Evolutionary conservation across 108 stramenopile genomes (phyloP).

Genomic region (Cyclotella atomus): DNA sequence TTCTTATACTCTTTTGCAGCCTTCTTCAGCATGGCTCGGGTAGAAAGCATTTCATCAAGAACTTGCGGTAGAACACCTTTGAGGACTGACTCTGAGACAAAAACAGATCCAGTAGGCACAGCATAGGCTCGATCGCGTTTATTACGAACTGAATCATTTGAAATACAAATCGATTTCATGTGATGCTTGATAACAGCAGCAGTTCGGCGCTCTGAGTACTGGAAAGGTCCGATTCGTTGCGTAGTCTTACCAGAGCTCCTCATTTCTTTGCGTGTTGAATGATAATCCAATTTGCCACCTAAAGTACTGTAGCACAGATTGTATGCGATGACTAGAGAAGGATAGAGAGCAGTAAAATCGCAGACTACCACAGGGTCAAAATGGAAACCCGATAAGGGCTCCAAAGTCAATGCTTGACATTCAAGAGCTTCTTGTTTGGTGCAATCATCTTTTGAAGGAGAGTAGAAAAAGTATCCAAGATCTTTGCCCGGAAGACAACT

Average conservation of each 20-base stretch:
- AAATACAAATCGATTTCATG: constrained; percentile 59
- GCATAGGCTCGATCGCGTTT: constrained; percentile 69
- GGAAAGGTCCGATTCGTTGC: constrained; percentile 56
- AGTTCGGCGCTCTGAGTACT: constrained; percentile 71
- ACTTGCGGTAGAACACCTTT: constrained; percentile 96
- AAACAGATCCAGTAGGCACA: constrained; percentile 92
- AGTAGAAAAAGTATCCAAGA: constrained; percentile 81
- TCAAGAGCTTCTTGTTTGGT: constrained; percentile 87
- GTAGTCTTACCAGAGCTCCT: constrained; percentile 34
- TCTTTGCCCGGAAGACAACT: constrained; percentile 11
- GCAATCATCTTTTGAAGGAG: constrained; percentile 80
- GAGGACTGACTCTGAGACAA: constrained; percentile 81
- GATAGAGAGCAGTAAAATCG: constrained; percentile 97
- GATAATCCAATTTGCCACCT: constrained; percentile 88
- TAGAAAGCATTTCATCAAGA: constrained; percentile 95
- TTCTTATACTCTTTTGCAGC: constrained; percentile 91
- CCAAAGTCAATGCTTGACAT: constrained; percentile 88
- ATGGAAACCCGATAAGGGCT: constrained; percentile 91
- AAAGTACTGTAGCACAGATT: constrained; percentile 96
- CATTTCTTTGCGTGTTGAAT: constrained; percentile 84
- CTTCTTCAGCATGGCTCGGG: constrained; percentile 95
- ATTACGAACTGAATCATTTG: not conserved
- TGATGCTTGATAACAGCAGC: constrained; percentile 80
- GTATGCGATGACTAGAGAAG: constrained; percentile 97
- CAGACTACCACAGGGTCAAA: constrained; percentile 95